Conservation (phyloP, 2,329 filamentous ascomycete species). For the Dactylellina haptotyla region DNA sequence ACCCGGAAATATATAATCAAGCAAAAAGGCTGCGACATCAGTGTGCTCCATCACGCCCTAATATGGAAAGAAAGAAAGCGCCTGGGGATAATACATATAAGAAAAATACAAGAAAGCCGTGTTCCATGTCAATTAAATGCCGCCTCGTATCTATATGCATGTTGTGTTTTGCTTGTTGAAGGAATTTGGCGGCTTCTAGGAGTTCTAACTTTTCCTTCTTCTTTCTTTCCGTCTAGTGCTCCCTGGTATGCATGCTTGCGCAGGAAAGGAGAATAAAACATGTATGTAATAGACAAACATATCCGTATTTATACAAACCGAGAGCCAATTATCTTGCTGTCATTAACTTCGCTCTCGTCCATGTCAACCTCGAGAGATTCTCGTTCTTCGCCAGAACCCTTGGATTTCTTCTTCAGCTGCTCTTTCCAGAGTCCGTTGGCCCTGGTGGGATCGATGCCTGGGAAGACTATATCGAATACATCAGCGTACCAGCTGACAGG, state of each 20-base stretch:
- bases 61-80: constrained; percentile 21
- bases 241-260: constrained; percentile 14
- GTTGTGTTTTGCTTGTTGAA: no score
- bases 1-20: neutral
- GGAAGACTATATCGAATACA: constrained; percentile 91
- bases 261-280: neutral
- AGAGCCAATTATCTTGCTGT: constrained; percentile 37
- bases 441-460: constrained; percentile 75
- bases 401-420: constrained; percentile 63
- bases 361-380: constrained; percentile 48
- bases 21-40: no score
- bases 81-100: constrained; percentile 11
- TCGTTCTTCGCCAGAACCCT: constrained; percentile 13
- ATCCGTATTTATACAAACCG: constrained; percentile 40
- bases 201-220: constrained; percentile 7
- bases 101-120: neutral
- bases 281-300: constrained; percentile 2
- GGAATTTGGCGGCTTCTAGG: neutral
- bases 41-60: neutral
- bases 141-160: no score
- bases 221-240: constrained; percentile 17
- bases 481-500: constrained; percentile 94
- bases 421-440: constrained; percentile 79
- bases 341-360: constrained; percentile 43
- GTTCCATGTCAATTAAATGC: no score